Evolutionary conservation across 2,329 filamentous ascomycete genomes (phyloP), one percentile per base, ranked within the genome.

Genomic region (Monosporascus sp.): DNA sequence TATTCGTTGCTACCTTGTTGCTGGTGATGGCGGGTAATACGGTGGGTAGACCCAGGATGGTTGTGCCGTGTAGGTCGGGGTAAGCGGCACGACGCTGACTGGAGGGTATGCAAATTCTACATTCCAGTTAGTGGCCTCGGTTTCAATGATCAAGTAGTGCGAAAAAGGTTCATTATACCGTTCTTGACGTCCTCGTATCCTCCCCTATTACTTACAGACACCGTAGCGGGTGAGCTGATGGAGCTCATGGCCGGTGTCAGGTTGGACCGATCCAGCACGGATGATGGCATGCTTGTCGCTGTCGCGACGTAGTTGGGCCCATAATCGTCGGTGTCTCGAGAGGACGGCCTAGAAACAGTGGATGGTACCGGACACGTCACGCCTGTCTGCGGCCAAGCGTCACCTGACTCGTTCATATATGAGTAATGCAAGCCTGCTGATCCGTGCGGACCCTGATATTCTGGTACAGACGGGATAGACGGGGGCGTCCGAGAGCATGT

Each of bases 261-360:
- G 49, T 62, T 65, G 5, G 62, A 57, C 37, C 62, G 59, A 49
- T 72, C 70, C 46, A 78, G 65, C 64, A 79, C 73, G 43, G 71
- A 68, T 20, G 73, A 63, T 17, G 77, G 76, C 20, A 77, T 72
- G 58, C 76, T 79, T 24, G 76, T 77, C 8, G 77, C 75, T 24
- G 76, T 77, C 8, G 77, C 74, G 55, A 79, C 76, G 63, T 79
- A 80, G 56, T 69, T 65, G 51, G 62, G 65, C 54, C 67, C 71
- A 62, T 77, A 78, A 49, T 81, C 78, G 49, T 79, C 76, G 48
- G 72, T 70, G 45, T 70, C 72, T 2, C 78, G 78, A 2, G 78
- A 80, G 3, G 76, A 73, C 19, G 78, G 78, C 62, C 78, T 81
- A 20, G 78, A 79, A 11, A 77, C 77, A 49, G 72, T 77, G 48